These are phyloP conservation scores for Rhynchosporium secalis DNA, from an alignment of 2,329 filamentous ascomycete genomes.

Conservation along the genomic window DNA sequence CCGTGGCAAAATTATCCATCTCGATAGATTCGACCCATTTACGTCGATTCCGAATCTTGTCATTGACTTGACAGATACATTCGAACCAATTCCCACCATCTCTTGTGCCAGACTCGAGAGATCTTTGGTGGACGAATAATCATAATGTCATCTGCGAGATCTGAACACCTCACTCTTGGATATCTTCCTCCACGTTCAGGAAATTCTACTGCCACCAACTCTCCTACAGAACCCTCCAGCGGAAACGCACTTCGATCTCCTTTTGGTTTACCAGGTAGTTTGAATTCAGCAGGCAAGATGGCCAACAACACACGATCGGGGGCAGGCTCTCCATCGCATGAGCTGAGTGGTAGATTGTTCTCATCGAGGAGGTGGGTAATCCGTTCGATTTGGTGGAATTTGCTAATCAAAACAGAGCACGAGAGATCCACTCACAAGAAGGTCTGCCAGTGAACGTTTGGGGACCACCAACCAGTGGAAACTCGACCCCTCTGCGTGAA, in stretches of 20 bases:
- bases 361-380: slow-evolving; percentile 76
- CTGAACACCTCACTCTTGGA: slow-evolving; percentile 83
- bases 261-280: slow-evolving; percentile 65
- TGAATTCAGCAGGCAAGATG: slow-evolving; percentile 61
- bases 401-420: slow-evolving; percentile 59
- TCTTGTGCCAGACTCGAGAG: slow-evolving; percentile 36
- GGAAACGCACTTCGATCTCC: slow-evolving; percentile 67
- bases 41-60: slow-evolving; percentile 13
- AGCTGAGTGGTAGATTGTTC: slow-evolving; percentile 74
- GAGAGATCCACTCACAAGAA: slow-evolving; percentile 97
- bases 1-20: slow-evolving; percentile 9
- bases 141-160: slow-evolving; percentile 90
- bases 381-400: slow-evolving; percentile 18
- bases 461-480: slow-evolving; percentile 94
- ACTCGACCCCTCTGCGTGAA: slow-evolving; percentile 93
- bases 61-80: slow-evolving; percentile 28
- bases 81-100: slow-evolving; percentile 34
- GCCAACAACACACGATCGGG: slow-evolving; percentile 68
- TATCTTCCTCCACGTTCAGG: slow-evolving; percentile 68
- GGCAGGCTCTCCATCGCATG: slow-evolving; percentile 95
- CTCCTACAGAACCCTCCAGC: slow-evolving; percentile 72
- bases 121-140: slow-evolving; percentile 52
- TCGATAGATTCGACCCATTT: slow-evolving; percentile 19
- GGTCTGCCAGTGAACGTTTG: slow-evolving; percentile 76
- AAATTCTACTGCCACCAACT: slow-evolving; percentile 77